These are phyloP conservation scores for Nannochloris sp. DNA, from an alignment of 139 green algal species.

Conservation along the genomic window DNA sequence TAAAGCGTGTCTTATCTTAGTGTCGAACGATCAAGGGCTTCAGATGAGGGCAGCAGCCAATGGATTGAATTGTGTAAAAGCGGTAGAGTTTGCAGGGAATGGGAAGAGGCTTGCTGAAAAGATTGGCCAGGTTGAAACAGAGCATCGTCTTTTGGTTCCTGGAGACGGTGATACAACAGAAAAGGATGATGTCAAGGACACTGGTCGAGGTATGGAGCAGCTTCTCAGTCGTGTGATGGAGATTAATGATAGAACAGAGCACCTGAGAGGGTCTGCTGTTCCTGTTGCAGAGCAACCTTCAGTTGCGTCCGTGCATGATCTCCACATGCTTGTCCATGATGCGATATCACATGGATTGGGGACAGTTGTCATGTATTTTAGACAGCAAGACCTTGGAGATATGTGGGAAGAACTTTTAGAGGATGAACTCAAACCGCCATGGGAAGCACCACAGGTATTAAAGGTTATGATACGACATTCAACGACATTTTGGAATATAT, in stretches of 20 bases:
- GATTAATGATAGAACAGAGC: neutral
- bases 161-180: too few species aligned
- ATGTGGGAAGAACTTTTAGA: slow-evolving; percentile 17
- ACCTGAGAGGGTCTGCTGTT: neutral
- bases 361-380: slow-evolving; percentile 19
- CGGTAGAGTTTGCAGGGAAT: slow-evolving; percentile 5
- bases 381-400: slow-evolving; percentile 27
- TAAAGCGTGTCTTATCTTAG: slow-evolving; percentile 7
- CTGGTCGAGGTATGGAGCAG: too few species aligned
- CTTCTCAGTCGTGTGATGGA: too few species aligned
- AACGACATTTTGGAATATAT: slow-evolving; percentile 13
- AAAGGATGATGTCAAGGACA: too few species aligned
- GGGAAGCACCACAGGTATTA: slow-evolving; percentile 12
- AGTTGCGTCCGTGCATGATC: neutral
- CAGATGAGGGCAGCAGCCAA: slow-evolving; percentile 4
- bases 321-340: neutral
- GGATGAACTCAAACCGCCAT: slow-evolving; percentile 14
- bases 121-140: neutral
- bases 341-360: slow-evolving; percentile 6
- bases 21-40: slow-evolving; percentile 26
- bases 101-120: slow-evolving; percentile 3
- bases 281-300: neutral
- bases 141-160: neutral
- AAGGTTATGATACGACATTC: slow-evolving; percentile 1
- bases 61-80: slow-evolving; percentile 4